phyloP scores from a whole-genome alignment of 371 early-diverging fungal genomes.

The Mucor racemosus region DNA sequence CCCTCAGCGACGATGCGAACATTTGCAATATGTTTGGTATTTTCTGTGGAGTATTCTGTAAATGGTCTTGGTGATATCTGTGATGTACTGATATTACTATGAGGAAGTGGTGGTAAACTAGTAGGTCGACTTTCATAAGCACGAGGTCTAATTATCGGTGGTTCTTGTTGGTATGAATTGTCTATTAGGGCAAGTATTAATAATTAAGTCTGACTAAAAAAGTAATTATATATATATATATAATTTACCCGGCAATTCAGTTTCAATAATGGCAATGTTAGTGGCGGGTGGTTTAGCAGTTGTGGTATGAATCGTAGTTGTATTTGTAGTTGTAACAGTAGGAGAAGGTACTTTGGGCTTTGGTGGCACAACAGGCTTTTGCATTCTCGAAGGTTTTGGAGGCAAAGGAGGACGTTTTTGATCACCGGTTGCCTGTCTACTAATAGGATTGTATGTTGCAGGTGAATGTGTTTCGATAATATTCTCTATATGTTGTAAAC shows the following conservation, averaged over 20 bases:
- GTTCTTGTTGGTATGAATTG: conserved; percentile 20
- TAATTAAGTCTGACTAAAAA: background rate
- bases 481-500: conserved; percentile 44
- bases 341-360: conserved; percentile 35
- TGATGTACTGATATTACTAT: conserved; percentile 4
- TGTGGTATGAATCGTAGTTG: conserved; percentile 7
- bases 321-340: conserved; percentile 16
- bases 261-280: background rate
- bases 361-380: conserved; percentile 44
- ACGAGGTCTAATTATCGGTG: conserved; percentile 20
- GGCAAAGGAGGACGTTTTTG: conserved; percentile 40
- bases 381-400: conserved; percentile 46
- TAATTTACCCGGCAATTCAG: conserved; percentile 33
- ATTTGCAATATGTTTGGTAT: background rate
- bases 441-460: conserved; percentile 12
- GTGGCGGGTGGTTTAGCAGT: background rate
- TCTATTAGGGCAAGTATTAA: conserved; percentile 11
- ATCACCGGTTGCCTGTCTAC: conserved; percentile 25
- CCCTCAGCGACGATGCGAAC: conserved; percentile 41
- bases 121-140: conserved; percentile 18
- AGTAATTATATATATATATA: background rate
- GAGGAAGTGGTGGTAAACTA: conserved; percentile 25
- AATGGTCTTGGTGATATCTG: conserved; percentile 11
- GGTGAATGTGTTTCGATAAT: conserved; percentile 46
- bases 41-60: conserved; percentile 19